phyloP scores from a whole-genome alignment of 768 basidiomycete genomes.

The Amanita pallidorosea region DNA sequence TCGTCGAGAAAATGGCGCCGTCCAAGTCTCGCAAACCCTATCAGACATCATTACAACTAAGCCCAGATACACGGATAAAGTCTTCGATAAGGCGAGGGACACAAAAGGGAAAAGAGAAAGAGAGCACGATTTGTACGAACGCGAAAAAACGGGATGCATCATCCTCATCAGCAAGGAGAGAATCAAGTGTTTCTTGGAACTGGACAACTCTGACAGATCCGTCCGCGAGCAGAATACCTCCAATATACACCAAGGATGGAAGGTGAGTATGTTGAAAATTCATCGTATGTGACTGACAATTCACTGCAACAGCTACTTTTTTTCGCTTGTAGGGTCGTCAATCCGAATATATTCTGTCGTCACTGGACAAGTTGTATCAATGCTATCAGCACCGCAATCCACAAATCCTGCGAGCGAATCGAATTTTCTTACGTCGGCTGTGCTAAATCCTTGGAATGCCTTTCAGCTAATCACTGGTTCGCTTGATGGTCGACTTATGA shows the following conservation, averaged over 20 bases:
- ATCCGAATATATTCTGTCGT: slow-evolving; percentile 79
- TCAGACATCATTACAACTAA: slow-evolving; percentile 18
- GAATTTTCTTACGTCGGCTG: slow-evolving; percentile 58
- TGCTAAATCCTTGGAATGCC: slow-evolving; percentile 75
- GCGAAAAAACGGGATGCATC: neutral
- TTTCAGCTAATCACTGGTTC: slow-evolving; percentile 87
- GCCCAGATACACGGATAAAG: slow-evolving; percentile 12
- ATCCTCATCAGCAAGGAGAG: neutral
- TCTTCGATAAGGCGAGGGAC: neutral
- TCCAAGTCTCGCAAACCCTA: slow-evolving; percentile 30
- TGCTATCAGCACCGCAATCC: slow-evolving; percentile 47
- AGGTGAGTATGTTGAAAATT: slow-evolving; percentile 19
- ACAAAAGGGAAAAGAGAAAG: slow-evolving; percentile 38
- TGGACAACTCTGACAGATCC: slow-evolving; percentile 70
- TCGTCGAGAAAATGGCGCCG: slow-evolving; percentile 26
- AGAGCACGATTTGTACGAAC: slow-evolving; percentile 16
- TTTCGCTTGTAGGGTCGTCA: slow-evolving; percentile 70
- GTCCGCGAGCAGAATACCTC: slow-evolving; percentile 49
- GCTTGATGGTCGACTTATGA: slow-evolving; percentile 68
- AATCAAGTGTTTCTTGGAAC: slow-evolving; percentile 28
- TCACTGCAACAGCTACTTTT: slow-evolving; percentile 60
- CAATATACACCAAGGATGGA: slow-evolving; percentile 83
- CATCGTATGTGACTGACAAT: slow-evolving; percentile 8
- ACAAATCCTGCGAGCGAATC: slow-evolving; percentile 24
- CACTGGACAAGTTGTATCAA: slow-evolving; percentile 74